Conservation (phyloP, 1,284 basidiomycete species). For the Moesziomyces globuligerus region DNA sequence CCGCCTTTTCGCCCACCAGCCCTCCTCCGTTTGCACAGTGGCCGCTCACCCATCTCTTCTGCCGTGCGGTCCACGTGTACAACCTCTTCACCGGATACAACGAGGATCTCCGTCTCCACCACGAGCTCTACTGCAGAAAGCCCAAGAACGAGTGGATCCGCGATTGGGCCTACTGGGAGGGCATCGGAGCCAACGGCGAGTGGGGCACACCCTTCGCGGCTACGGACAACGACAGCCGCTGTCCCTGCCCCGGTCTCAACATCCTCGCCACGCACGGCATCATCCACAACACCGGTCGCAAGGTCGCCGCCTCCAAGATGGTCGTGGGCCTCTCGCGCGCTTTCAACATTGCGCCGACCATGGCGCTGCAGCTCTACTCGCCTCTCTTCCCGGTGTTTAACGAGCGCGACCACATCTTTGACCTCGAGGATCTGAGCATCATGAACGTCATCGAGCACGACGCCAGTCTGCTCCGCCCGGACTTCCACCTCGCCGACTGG, state of each 20-base stretch:
- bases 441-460: slow-evolving; percentile 44
- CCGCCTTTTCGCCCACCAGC: slow-evolving; percentile 36
- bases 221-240: slow-evolving; percentile 27
- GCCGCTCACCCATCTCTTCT: slow-evolving; percentile 39
- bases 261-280: slow-evolving; percentile 39
- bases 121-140: slow-evolving; percentile 28
- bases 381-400: slow-evolving; percentile 36
- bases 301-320: slow-evolving; percentile 32
- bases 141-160: slow-evolving; percentile 44
- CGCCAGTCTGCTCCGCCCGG: slow-evolving; percentile 33
- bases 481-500: slow-evolving; percentile 31
- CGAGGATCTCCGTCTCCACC: slow-evolving; percentile 22
- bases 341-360: slow-evolving; percentile 40
- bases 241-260: slow-evolving; percentile 43
- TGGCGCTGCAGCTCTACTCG: slow-evolving; percentile 50
- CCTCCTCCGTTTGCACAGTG: slow-evolving; percentile 36
- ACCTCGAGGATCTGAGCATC: slow-evolving; percentile 26
- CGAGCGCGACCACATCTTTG: slow-evolving; percentile 21
- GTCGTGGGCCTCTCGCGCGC: slow-evolving; percentile 32
- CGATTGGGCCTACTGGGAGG: slow-evolving; percentile 45
- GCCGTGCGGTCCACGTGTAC: slow-evolving; percentile 35
- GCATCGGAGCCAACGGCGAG: slow-evolving; percentile 37
- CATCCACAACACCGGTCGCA: slow-evolving; percentile 21
- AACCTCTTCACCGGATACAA: slow-evolving; percentile 26
- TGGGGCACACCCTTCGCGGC: slow-evolving; percentile 28